Conservation (phyloP, 2,329 filamentous ascomycete species). For the Apiospora arundinis region DNA sequence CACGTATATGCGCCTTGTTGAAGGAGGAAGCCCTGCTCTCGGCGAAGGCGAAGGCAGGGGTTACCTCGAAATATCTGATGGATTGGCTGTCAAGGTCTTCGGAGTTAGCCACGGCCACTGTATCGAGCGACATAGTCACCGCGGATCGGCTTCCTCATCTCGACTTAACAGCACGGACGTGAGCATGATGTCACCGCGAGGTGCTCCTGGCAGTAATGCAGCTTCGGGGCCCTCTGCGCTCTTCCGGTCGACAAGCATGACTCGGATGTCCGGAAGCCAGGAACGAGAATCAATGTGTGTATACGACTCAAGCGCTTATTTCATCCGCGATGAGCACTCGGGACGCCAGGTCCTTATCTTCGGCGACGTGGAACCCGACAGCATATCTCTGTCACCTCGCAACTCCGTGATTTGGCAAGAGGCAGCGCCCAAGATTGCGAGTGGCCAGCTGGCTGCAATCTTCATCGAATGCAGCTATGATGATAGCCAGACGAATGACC, state of each 20-base stretch:
- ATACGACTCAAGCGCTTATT: constrained; percentile 90
- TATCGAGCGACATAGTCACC: constrained; percentile 74
- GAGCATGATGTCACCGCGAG: constrained; percentile 33
- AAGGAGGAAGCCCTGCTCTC: constrained; percentile 85
- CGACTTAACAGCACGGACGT: constrained; percentile 58
- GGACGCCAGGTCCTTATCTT: constrained; percentile 87
- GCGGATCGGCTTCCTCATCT: constrained; percentile 62
- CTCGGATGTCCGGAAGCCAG: constrained; percentile 28
- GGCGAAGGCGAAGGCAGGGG: constrained; percentile 81
- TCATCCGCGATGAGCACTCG: constrained; percentile 78
- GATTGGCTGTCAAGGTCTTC: constrained; percentile 86
- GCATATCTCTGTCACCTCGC: constrained; percentile 78
- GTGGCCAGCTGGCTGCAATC: constrained; percentile 76
- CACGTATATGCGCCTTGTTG: constrained; percentile 85
- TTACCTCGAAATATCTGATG: constrained; percentile 88
- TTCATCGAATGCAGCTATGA: constrained; percentile 97
- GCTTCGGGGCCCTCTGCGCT: constrained; percentile 33
- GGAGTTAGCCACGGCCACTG: constrained; percentile 90
- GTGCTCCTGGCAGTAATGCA: constrained; percentile 32
- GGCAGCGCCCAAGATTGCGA: constrained; percentile 82
- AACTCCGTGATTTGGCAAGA: constrained; percentile 87
- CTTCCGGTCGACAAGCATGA: constrained; percentile 38
- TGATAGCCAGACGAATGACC: constrained; percentile 76
- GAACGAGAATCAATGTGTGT: constrained; percentile 66
- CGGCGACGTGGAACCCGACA: constrained; percentile 94